Percentiles rank a stretch among this genome's conserved stretches.
Conservation (phyloP, 1,139 yeast species). For the Nakaseomyces kungkrabaensis region DNA sequence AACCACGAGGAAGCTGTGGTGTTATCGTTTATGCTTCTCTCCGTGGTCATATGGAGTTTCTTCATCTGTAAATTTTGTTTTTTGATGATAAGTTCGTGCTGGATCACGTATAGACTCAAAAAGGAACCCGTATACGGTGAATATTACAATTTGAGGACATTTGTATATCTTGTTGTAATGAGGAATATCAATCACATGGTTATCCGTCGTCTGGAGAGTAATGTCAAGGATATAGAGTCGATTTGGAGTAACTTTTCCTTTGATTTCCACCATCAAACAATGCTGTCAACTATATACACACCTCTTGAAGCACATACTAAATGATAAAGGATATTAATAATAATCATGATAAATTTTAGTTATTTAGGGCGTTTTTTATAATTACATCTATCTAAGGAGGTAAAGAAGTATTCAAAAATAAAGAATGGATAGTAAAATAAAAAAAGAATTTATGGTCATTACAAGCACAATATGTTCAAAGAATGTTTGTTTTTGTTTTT, state of each 20-base stretch:
- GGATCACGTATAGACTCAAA: background rate
- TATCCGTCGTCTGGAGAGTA: background rate
- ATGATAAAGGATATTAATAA: constrained; percentile 2
- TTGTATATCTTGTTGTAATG: background rate
- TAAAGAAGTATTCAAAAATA: background rate
- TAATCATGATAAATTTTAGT: constrained; percentile 8
- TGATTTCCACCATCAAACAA: background rate
- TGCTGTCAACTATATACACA: background rate
- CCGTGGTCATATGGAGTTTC: constrained; percentile 62
- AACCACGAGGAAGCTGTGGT: constrained; percentile 60
- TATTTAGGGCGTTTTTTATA: constrained; percentile 4
- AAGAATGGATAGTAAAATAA: background rate
- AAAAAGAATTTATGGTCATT: background rate
- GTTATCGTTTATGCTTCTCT: constrained; percentile 62
- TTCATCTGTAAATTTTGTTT: constrained; percentile 49
- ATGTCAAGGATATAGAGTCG: background rate
- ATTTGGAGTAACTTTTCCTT: background rate
- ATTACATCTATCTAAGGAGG: constrained; percentile 4
- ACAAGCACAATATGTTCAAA: background rate
- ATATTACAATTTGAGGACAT: background rate
- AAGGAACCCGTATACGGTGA: background rate
- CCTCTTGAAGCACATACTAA: constrained; percentile 1
- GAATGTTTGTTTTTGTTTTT: background rate
- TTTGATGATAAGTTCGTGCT: background rate
- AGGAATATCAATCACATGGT: constrained; percentile 1